Percentiles rank a stretch among this genome's conserved stretches.
Conservation (phyloP, 768 basidiomycete species). For the Phylloporus sp. region DNA sequence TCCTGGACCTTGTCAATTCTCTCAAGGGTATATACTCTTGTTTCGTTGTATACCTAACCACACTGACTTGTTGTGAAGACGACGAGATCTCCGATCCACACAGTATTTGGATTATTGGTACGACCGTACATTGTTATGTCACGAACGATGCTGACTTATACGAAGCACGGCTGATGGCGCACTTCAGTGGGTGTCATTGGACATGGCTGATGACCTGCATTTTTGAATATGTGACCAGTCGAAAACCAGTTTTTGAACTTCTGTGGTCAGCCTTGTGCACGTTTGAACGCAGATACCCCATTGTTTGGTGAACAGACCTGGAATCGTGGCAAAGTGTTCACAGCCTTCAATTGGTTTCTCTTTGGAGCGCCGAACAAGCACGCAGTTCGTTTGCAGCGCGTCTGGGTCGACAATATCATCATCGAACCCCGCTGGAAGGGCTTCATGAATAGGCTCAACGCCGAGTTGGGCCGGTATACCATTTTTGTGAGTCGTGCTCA, state of each 20-base stretch:
- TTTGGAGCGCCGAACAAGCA: constrained; percentile 6
- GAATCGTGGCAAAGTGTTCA: background rate
- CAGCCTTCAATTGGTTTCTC: background rate
- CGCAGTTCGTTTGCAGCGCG: constrained; percentile 10
- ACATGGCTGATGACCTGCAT: background rate
- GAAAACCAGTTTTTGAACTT: constrained; percentile 15
- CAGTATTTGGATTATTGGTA: constrained; percentile 14
- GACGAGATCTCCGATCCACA: background rate
- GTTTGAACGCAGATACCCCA: constrained; percentile 7
- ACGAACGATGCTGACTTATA: background rate
- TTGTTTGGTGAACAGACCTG: constrained; percentile 8
- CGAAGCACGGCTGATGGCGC: constrained; percentile 11
- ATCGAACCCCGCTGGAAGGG: constrained; percentile 12
- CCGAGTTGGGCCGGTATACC: constrained; percentile 9
- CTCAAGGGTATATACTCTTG: constrained; percentile 2
- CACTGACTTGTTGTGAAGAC: too few species aligned
- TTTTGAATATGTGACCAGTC: background rate
- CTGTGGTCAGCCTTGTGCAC: constrained; percentile 9
- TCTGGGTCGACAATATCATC: constrained; percentile 10
- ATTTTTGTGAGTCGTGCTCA: constrained; percentile 3
- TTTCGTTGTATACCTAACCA: too few species aligned
- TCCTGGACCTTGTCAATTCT: constrained; percentile 14
- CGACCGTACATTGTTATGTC: background rate
- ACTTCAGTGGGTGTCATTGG: constrained; percentile 6
- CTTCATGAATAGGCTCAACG: constrained; percentile 5